These are phyloP conservation scores for Geosiphon pyriformis DNA, from an alignment of 192 early-diverging fungal species.

Conservation along the genomic window DNA sequence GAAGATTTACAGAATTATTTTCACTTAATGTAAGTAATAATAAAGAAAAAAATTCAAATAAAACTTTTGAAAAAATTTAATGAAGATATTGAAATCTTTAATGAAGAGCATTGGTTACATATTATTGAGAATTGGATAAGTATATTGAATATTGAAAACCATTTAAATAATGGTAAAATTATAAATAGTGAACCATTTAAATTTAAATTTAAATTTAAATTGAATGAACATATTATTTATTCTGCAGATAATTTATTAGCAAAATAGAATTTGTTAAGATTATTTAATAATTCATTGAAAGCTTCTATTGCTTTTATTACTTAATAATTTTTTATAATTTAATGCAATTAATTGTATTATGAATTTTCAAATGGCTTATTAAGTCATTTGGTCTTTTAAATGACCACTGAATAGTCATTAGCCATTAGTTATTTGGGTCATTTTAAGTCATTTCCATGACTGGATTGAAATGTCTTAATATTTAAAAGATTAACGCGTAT, in stretches of 20 bases:
- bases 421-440: no score
- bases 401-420: no score
- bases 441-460: no score
- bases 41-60: conserved; percentile 1
- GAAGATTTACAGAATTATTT: not conserved
- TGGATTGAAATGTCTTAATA: no score
- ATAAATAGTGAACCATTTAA: not conserved
- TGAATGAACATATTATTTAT: not conserved
- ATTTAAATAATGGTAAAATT: conserved; percentile 3
- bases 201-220: conserved; percentile 5
- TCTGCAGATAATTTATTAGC: not conserved
- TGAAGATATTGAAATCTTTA: not conserved
- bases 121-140: conserved; percentile 4
- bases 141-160: conserved; percentile 1
- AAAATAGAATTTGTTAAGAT: not conserved
- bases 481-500: no score
- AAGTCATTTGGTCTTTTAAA: no score
- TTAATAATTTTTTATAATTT: not conserved
- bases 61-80: not conserved
- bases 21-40: conserved; percentile 2
- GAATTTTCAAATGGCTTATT: not conserved
- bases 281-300: not conserved
- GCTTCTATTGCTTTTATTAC: not conserved
- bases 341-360: not conserved
- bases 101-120: not conserved